Evolutionary conservation across 2,329 filamentous ascomycete species (phyloP), one percentile per base, ranked within the genome.

Genomic region (Beauveria bassiana): DNA sequence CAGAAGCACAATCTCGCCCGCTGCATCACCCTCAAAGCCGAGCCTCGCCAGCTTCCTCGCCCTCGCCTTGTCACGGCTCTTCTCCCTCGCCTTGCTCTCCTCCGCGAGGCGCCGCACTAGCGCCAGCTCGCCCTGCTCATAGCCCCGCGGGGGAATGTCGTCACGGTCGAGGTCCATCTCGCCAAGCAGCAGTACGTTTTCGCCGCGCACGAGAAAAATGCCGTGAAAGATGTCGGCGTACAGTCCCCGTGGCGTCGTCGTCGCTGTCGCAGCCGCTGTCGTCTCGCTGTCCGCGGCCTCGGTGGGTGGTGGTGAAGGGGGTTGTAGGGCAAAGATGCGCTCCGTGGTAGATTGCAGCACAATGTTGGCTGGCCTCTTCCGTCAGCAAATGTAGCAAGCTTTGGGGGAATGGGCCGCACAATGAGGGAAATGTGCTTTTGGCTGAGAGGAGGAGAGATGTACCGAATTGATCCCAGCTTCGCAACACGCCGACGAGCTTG

Each of bases 381-480:
- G 28, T 51, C 12, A 51, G 49, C 18, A 26, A 31, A 14, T 24
- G 14, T 18, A 49, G 31, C 31, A 14, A 14, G 31, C 31, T 34
- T 34, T 34, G 31, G 12, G 4, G 31, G 31, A 5, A 14, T 14
- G 31, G 5, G 31, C 12, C 31, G 31, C 31, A 14, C 31, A 12
- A 5, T 34, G 22, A 10, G 14, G 14, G 22, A 3, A 22, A 20
- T 6, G 34, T 52, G 31, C 31, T 34, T 14, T 14, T 34, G 12
- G 12, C 12, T 14, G 12, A 34, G 31, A 34, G 10, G 5, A 5
- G 12, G 5, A 5, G 5, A 34, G 59, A 74, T 81, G 70, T 86
- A 96, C 93, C 93, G 71, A 96, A 98, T 75, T 99, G 95, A 76
- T 99, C 95, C 91, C 95, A 99, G 68, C 91, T 96, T 70, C 95